These are phyloP conservation scores for Quercus variabilis DNA, from an alignment of 306 rosid genomes.

Conservation along the genomic window DNA sequence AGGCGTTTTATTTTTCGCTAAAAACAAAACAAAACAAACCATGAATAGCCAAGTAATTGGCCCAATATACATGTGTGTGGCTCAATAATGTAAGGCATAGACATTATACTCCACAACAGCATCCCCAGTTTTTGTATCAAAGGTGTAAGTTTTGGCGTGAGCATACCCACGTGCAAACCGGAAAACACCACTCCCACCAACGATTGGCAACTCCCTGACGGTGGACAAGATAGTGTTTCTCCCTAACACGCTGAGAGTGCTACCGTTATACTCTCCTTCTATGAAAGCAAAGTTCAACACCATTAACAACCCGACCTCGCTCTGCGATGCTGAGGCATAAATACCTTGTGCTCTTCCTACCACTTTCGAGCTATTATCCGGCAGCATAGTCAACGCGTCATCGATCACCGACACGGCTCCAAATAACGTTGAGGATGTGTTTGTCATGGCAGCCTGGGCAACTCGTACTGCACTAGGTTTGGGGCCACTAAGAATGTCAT, in stretches of 20 bases:
- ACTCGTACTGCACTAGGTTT: conserved; percentile 39
- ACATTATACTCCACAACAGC: conserved; percentile 46
- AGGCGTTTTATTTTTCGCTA: no score
- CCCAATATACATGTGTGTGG: neutral
- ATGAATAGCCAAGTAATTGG: neutral
- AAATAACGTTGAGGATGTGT: conserved; percentile 29
- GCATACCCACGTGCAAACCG: conserved; percentile 56
- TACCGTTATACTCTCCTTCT: conserved; percentile 44
- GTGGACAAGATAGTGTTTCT: conserved; percentile 14
- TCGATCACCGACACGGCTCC: conserved; percentile 35
- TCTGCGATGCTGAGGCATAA: conserved; percentile 36
- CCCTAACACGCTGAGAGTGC: conserved; percentile 45
- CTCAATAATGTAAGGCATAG: conserved; percentile 41
- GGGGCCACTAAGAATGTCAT: conserved; percentile 45
- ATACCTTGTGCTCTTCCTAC: conserved; percentile 64
- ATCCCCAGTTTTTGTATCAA: conserved; percentile 19
- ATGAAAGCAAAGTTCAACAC: conserved; percentile 27
- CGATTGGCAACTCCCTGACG: conserved; percentile 48
- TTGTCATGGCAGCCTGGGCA: conserved; percentile 31
- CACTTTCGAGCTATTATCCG: conserved; percentile 25
- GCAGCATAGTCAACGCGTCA: conserved; percentile 44
- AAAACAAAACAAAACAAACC: no score
- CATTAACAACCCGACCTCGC: conserved; percentile 33
- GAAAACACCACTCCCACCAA: conserved; percentile 49
- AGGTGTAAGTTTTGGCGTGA: conserved; percentile 25